Percentiles rank a stretch among this genome's conserved stretches.
Conservation (phyloP, 2,329 filamentous ascomycete genomes). For the Xylaria digitata region DNA sequence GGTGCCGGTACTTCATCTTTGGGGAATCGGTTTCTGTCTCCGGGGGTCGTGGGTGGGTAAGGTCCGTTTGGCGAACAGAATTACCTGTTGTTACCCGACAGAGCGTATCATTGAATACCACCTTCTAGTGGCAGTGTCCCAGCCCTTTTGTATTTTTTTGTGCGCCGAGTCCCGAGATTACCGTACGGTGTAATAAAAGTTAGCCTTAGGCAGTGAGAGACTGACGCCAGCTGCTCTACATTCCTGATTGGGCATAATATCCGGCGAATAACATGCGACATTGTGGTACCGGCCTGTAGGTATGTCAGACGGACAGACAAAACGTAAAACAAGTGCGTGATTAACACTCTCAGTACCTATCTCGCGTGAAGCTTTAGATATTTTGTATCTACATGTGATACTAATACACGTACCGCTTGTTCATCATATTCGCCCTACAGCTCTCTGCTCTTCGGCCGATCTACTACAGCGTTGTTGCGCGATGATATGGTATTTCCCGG, state of each 20-base stretch:
- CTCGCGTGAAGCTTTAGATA: no score
- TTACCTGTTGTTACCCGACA: constrained; percentile 2
- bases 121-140: constrained; percentile 19
- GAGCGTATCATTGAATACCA: constrained; percentile 15
- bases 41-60: background rate
- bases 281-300: background rate
- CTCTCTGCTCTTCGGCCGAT: no score
- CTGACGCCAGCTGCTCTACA: background rate
- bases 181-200: background rate
- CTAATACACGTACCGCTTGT: no score
- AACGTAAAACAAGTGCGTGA: no score
- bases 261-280: background rate
- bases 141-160: background rate
- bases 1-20: constrained; percentile 7
- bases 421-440: no score
- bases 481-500: no score
- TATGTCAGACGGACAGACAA: background rate
- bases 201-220: background rate
- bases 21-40: background rate
- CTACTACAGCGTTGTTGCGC: no score
- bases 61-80: constrained; percentile 1
- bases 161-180: background rate
- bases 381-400: no score
- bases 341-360: no score
- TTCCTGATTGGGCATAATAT: constrained; percentile 8